Conservation (phyloP, 768 basidiomycete species). For the Psilocybe azurescens region DNA sequence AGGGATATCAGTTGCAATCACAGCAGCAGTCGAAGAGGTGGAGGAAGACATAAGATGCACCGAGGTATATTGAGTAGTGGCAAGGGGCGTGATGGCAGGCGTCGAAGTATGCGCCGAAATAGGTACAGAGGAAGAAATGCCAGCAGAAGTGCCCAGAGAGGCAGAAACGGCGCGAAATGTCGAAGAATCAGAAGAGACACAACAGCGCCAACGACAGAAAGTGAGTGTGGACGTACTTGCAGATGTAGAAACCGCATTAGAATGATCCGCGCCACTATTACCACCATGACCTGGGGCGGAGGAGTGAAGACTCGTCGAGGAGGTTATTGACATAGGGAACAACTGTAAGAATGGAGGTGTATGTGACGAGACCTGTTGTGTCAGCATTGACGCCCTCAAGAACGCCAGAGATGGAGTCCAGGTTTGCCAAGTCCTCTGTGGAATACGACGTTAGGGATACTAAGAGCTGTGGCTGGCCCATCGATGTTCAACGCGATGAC, state of each 20-base stretch:
- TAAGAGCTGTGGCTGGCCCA: slow-evolving; percentile 6
- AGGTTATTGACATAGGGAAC: slow-evolving; percentile 26
- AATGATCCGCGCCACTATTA: neutral
- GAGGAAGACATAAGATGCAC: neutral
- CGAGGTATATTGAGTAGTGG: neutral
- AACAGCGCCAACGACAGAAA: neutral
- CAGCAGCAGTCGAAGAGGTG: neutral
- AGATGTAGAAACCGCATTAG: neutral
- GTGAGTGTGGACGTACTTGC: neutral
- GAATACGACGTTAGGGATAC: neutral
- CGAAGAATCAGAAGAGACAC: neutral
- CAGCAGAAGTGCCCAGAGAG: no score
- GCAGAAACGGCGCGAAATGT: neutral
- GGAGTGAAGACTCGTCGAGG: slow-evolving; percentile 23
- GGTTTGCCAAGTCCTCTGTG: neutral
- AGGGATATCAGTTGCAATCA: slow-evolving; percentile 15
- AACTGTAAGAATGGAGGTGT: slow-evolving; percentile 20
- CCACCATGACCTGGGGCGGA: neutral
- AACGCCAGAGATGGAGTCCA: slow-evolving; percentile 20
- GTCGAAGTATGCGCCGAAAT: neutral
- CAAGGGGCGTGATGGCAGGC: neutral
- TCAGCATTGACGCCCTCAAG: slow-evolving; percentile 24
- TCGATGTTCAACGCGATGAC: slow-evolving; percentile 25
- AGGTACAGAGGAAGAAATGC: neutral
- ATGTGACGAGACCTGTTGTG: slow-evolving; percentile 25